phyloP scores from a whole-genome alignment of 257 asterid species.

The Thymus mandschuricus region DNA sequence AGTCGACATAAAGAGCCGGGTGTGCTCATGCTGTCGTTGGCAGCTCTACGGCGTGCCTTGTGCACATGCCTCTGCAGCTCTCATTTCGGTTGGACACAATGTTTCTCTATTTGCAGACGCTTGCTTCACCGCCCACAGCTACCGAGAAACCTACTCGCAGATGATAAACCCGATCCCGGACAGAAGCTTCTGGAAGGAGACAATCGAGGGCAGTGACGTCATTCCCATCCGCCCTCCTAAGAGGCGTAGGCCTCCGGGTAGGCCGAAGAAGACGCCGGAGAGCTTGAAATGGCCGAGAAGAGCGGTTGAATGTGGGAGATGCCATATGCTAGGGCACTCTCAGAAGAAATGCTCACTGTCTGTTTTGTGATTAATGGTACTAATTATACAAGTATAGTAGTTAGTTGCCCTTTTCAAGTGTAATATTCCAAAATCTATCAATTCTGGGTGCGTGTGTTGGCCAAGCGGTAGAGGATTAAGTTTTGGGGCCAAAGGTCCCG shows the following conservation, averaged over 20 bases:
- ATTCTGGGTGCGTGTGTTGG: too few species aligned
- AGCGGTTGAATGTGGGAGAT: conserved; percentile 91
- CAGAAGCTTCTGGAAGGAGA: conserved; percentile 69
- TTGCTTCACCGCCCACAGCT: conserved; percentile 85
- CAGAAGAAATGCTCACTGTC: conserved; percentile 93
- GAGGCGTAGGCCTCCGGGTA: conserved; percentile 95
- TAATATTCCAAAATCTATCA: too few species aligned
- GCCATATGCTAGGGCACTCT: conserved; percentile 97
- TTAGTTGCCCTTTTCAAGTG: neutral
- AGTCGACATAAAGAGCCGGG: conserved; percentile 84
- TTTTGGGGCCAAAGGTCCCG: too few species aligned
- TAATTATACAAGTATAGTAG: neutral
- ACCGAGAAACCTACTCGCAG: conserved; percentile 87
- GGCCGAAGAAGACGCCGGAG: conserved; percentile 94
- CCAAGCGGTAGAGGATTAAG: too few species aligned
- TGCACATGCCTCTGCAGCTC: conserved; percentile 97
- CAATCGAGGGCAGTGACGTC: conserved; percentile 54
- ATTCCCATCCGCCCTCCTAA: conserved; percentile 73
- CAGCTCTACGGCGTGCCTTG: conserved; percentile 67
- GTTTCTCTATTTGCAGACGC: conserved; percentile 78
- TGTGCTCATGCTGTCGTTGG: conserved; percentile 96
- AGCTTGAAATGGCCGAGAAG: conserved; percentile 90
- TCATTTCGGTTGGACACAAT: conserved; percentile 88
- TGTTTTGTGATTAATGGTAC: conserved; percentile 20
- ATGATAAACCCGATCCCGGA: conserved; percentile 78